phyloP scores from a whole-genome alignment of 2,329 filamentous ascomycete species.

The Lanzia echinophila region DNA sequence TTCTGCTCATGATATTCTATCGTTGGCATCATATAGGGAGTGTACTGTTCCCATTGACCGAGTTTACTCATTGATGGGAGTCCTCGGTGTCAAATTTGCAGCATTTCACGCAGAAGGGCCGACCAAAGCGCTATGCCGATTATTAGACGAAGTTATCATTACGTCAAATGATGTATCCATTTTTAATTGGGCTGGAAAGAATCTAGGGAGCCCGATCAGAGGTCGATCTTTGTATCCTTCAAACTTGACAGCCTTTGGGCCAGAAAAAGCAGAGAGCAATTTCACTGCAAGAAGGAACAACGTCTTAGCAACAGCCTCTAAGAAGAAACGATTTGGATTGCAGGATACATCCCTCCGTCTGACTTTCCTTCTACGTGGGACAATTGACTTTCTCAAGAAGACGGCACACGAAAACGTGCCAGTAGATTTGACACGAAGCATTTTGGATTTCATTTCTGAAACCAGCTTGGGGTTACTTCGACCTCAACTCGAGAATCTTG shows the following conservation, averaged over 20 bases:
- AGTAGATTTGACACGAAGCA: constrained; percentile 21
- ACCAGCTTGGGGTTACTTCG: constrained; percentile 2
- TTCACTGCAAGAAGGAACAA: constrained; percentile 21
- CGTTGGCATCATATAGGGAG: constrained; percentile 22
- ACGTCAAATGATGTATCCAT: constrained; percentile 31
- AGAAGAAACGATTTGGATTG: constrained; percentile 22
- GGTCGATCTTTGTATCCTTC: constrained; percentile 31
- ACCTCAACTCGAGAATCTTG: constrained; percentile 10
- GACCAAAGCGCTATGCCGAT: constrained; percentile 27
- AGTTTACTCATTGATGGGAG: constrained; percentile 32
- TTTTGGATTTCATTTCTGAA: constrained; percentile 17
- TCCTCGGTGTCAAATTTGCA: constrained; percentile 29
- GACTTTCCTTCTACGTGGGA: constrained; percentile 21
- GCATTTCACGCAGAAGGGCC: constrained; percentile 30
- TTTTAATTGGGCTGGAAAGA: constrained; percentile 32
- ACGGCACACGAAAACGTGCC: constrained; percentile 23
- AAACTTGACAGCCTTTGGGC: constrained; percentile 25
- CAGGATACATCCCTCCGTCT: constrained; percentile 25
- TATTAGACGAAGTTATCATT: constrained; percentile 30
- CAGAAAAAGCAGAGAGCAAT: constrained; percentile 11
- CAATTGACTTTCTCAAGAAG: constrained; percentile 25
- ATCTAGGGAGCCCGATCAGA: constrained; percentile 29
- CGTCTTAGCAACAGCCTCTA: constrained; percentile 19
- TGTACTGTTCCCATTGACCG: constrained; percentile 27
- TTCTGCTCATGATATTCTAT: constrained; percentile 25